Base-by-base conservation (phyloP, 2,329 filamentous ascomycete species). In the Tympanopsis confertula region DNA sequence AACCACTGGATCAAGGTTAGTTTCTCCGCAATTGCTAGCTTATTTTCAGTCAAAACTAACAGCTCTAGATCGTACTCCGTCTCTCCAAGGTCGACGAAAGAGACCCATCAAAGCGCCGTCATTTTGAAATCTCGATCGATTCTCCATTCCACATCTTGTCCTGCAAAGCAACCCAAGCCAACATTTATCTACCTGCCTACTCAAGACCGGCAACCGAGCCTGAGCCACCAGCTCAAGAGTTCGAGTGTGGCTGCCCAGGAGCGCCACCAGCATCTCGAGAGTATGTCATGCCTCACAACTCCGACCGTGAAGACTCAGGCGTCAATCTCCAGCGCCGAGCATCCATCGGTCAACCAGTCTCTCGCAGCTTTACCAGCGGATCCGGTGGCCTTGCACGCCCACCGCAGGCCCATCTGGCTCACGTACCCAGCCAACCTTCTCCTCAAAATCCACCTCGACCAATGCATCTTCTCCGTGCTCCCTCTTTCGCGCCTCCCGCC, bases 51-150 rank as follows among this genome's bases (percentile, higher is more conserved):
- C 7, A 12, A 10, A 17, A 35, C n/a, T 19, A 17, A 35, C 32
- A 14, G 7, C 10, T 15, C 20, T 45, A 82, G 78, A 82, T 86
- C 50, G 76, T 85, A 37, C 76, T 86, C 67, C 77, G 81, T 20
- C 66, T 85, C 24, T 84, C 79, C n/a, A 78, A 75, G 51, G 65
- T 73, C 7, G 80, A 85, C 47, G 62, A 68, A 35, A 67, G 68
- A 20, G 75, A 83, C 46, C 70, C 79, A 7, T 62, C 58, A 26
- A 83, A 82, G 53, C 68, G 80, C 45, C 69, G 80, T 28, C 80
- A 85, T 50, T 85, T 85, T 45, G 81, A 86, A 50, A 85, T 86
- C 39, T 84, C 80, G 13, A 85, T 86, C 45, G 80, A 86, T 54
- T 85, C 80, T 1, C 80, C 80, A 2, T 82, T 86, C 55, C 78